Percentiles rank a stretch among this genome's conserved stretches.
phyloP scores from a whole-genome alignment of 1,139 yeast species.

The Tardiomyces blankii region DNA sequence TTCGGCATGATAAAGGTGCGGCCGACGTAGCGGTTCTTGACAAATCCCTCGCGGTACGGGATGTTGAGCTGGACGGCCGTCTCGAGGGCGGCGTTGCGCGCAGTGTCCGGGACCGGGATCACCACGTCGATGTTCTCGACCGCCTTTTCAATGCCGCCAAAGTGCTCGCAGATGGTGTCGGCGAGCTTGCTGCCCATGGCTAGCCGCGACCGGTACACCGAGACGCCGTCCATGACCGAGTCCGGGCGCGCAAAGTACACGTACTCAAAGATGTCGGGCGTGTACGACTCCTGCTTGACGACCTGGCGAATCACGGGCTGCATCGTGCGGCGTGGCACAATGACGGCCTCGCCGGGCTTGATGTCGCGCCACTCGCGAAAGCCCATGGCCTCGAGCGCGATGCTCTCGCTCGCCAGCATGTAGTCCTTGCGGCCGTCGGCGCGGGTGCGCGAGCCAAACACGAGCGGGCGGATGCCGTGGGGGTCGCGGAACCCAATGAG shows the following conservation, averaged over 20 bases:
- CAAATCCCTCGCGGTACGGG: slow-evolving; percentile 95
- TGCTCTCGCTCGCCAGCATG: slow-evolving; percentile 94
- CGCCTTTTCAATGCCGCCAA: slow-evolving; percentile 38
- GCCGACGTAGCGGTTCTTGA: slow-evolving; percentile 92
- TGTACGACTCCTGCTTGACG: slow-evolving; percentile 63
- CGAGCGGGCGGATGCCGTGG: slow-evolving; percentile 86
- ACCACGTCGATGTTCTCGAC: slow-evolving; percentile 72
- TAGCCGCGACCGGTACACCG: slow-evolving; percentile 85
- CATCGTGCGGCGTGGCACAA: slow-evolving; percentile 63
- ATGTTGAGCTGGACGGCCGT: slow-evolving; percentile 72
- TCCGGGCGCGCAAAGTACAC: slow-evolving; percentile 98
- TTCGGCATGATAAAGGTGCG: slow-evolving; percentile 98
- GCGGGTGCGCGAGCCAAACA: slow-evolving; percentile 62
- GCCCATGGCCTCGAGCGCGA: slow-evolving; percentile 90
- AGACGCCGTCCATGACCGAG: slow-evolving; percentile 87
- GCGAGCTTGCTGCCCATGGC: slow-evolving; percentile 94
- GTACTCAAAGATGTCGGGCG: slow-evolving; percentile 95
- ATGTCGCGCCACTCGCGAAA: slow-evolving; percentile 71
- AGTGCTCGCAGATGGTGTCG: slow-evolving; percentile 44
- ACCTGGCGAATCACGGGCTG: slow-evolving; percentile 80
- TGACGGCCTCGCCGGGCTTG: slow-evolving; percentile 92
- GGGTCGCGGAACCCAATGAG: slow-evolving; percentile 95
- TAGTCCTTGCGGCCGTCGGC: slow-evolving; percentile 71
- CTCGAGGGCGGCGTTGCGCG: slow-evolving; percentile 88
- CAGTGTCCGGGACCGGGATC: slow-evolving; percentile 96